phyloP scores from a whole-genome alignment of 129 eudicot genomes.

The Arctium lappa region DNA sequence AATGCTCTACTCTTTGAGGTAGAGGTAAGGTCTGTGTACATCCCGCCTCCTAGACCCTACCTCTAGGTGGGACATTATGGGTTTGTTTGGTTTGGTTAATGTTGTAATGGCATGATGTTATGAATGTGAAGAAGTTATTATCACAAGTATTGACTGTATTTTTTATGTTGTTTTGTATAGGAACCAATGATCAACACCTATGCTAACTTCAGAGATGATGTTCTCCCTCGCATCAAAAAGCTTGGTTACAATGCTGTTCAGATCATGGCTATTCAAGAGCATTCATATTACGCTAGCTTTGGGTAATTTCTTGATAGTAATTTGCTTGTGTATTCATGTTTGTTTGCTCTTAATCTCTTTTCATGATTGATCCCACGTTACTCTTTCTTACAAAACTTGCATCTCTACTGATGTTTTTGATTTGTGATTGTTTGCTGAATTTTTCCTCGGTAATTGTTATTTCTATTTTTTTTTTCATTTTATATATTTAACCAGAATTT shows the following conservation, averaged over 20 bases:
- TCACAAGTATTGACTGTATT: conserved; percentile 1
- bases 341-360: background rate
- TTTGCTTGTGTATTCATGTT: background rate
- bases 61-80: too few relatives aligned
- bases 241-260: conserved; percentile 99
- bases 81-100: background rate
- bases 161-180: conserved; percentile 36
- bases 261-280: conserved; percentile 99
- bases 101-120: background rate
- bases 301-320: conserved; percentile 50
- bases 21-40: too few relatives aligned
- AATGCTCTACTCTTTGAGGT: too few relatives aligned
- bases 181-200: conserved; percentile 91
- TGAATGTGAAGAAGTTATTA: conserved; percentile 4
- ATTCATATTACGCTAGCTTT: conserved; percentile 95
- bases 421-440: background rate
- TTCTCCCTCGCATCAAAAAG: conserved; percentile 88
- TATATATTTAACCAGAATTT: background rate
- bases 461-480: background rate
- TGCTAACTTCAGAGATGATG: conserved; percentile 88
- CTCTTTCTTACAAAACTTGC: background rate
- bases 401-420: background rate
- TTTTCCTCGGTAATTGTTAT: background rate
- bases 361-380: background rate
- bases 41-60: too few relatives aligned